Conservation (phyloP, 2,329 filamentous ascomycete species). For the Aspergillus novoparasiticus region DNA sequence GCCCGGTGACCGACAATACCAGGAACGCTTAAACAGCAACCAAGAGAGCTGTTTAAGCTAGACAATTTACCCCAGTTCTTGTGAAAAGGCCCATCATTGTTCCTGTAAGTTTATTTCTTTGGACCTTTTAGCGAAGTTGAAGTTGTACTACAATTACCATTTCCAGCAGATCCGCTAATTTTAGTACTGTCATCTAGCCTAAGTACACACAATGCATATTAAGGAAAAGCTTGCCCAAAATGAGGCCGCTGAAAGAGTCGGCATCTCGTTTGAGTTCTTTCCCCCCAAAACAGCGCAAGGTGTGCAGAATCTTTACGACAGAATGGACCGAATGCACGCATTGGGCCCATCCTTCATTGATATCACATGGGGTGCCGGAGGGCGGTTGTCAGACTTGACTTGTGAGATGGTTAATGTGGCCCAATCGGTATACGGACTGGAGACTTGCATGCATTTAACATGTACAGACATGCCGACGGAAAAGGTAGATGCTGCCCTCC, state of each 20-base stretch:
- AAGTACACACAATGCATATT: slow-evolving; percentile 78
- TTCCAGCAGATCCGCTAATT: slow-evolving; percentile 6
- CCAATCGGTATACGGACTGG: slow-evolving; percentile 90
- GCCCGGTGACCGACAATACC: slow-evolving; percentile 12
- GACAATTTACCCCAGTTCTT: neutral
- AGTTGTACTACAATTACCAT: neutral
- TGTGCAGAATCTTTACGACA: slow-evolving; percentile 98
- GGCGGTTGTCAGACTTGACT: slow-evolving; percentile 85
- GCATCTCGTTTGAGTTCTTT: slow-evolving; percentile 99
- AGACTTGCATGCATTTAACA: slow-evolving; percentile 98
- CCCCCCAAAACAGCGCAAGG: slow-evolving; percentile 87
- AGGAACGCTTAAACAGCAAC: neutral
- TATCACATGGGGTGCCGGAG: slow-evolving; percentile 97
- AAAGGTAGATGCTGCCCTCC: slow-evolving; percentile 86
- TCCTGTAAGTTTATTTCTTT: neutral
- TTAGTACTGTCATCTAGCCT: neutral
- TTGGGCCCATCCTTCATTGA: slow-evolving; percentile 95
- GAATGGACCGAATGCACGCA: slow-evolving; percentile 98
- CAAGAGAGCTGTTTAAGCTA: neutral
- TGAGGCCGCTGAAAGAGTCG: slow-evolving; percentile 75
- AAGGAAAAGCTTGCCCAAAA: slow-evolving; percentile 85
- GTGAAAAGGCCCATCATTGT: neutral
- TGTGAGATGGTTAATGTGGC: slow-evolving; percentile 97
- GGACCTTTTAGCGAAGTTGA: neutral
- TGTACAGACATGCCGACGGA: slow-evolving; percentile 97